Evolutionary conservation across 2,329 filamentous ascomycete species (phyloP), one percentile per base, ranked within the genome.

Genomic region (Venturia effusa): DNA sequence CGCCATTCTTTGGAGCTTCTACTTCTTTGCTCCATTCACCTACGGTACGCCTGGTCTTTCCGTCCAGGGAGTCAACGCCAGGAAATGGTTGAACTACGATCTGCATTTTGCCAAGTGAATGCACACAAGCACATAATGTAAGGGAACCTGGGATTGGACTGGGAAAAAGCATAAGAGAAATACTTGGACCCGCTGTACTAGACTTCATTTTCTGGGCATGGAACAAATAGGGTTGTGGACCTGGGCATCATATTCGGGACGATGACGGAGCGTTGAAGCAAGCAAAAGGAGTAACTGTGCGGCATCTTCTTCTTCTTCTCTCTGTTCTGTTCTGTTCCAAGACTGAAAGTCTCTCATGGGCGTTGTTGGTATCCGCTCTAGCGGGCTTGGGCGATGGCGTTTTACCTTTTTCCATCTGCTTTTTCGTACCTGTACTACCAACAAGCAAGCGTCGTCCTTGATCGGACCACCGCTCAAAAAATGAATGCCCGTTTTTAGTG

Each of bases 11-110:
- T 90, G 85, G 70, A 86, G 90, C 72, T 97, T 94, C 85, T 88
- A 88, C 76, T 97, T 90, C 83, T 99, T 96, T 81, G 84, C 95
- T 67, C 94, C 94, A 24, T 79, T 99, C 72, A 99, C 94, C 1
- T 99, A 99, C 74, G 94, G 94, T 63, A 92, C 90, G 74, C 94
- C 94, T 4, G 93, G 93, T 40, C 82, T 99, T 71, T 84, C 81
- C 64, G 88, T 96, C 22, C 84, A 87, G 15, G 81, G 91, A 73
- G 89, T 99, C 37, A 78, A 88, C 67, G 83, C 87, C 67, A 87
- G 94, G 75, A 97, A 97, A 81, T 97, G 93, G 93, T 82, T 99
- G 68, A 89, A 90, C 68, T 99, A 97, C 74, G 94, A 99, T 75
- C 82, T 99, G 74, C 94, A 99, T 79, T 99, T 99, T 80, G 94